A percentile compares a stretch with the other conserved stretches of the same genome.
phyloP scores from a whole-genome alignment of 208 protist species.

The Naegleria lovaniensis region DNA sequence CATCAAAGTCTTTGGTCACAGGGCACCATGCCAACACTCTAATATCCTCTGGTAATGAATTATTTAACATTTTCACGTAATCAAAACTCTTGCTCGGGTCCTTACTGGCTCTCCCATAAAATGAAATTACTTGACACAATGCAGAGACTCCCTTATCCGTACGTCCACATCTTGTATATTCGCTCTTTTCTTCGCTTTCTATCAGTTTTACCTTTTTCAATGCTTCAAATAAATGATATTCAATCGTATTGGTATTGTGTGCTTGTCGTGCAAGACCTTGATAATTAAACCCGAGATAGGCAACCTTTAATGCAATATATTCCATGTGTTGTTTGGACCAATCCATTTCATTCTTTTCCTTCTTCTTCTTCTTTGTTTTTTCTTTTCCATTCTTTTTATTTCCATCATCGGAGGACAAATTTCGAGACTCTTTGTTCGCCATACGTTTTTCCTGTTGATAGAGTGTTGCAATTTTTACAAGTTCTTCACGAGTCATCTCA shows the following conservation, averaged over 20 bases:
- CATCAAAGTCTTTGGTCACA: slow-evolving; percentile 77
- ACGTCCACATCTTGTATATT: slow-evolving; percentile 62
- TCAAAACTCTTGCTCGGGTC: slow-evolving; percentile 56
- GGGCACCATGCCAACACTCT: slow-evolving; percentile 81
- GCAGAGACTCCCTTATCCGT: slow-evolving; percentile 80
- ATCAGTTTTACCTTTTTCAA: slow-evolving; percentile 23
- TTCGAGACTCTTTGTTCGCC: no score
- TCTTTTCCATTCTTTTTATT: neutral
- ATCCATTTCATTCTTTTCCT: slow-evolving; percentile 34
- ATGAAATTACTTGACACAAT: slow-evolving; percentile 57
- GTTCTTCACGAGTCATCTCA: neutral
- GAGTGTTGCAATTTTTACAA: neutral
- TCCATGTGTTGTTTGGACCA: slow-evolving; percentile 31
- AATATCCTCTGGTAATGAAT: slow-evolving; percentile 80
- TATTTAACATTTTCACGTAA: slow-evolving; percentile 88
- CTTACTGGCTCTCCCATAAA: slow-evolving; percentile 43
- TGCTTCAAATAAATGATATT: slow-evolving; percentile 30
- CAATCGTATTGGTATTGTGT: neutral
- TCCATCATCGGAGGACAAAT: neutral
- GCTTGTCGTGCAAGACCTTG: slow-evolving; percentile 56
- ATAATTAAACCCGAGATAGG: slow-evolving; percentile 64
- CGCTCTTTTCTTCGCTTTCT: slow-evolving; percentile 15
- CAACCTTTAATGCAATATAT: slow-evolving; percentile 57
- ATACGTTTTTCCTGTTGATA: neutral
- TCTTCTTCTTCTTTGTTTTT: slow-evolving; percentile 38